Percentiles rank a stretch among this genome's conserved stretches.
These are phyloP conservation scores for Trichoderma koningiopsis DNA, from an alignment of 2,329 filamentous ascomycete species.

Conservation along the genomic window DNA sequence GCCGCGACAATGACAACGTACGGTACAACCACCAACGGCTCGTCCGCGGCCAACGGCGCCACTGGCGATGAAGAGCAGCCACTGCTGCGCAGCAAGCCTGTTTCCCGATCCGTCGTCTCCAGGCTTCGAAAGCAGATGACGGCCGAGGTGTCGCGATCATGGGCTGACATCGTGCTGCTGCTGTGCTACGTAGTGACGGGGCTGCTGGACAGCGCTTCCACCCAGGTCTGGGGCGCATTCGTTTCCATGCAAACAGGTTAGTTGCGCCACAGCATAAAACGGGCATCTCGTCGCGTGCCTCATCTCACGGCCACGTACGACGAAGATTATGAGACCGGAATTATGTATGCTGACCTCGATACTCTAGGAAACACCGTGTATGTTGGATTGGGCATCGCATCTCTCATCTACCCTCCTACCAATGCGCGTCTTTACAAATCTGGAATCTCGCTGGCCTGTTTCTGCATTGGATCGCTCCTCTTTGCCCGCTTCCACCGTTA, in stretches of 20 bases:
- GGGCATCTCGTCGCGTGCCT: neutral
- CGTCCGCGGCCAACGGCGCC: slow-evolving; percentile 27
- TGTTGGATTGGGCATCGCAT: slow-evolving; percentile 71
- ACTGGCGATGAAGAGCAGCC: slow-evolving; percentile 39
- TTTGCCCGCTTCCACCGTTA: slow-evolving; percentile 69
- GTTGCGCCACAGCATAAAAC: slow-evolving; percentile 29
- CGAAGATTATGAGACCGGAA: neutral
- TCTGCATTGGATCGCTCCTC: slow-evolving; percentile 71
- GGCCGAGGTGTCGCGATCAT: slow-evolving; percentile 58
- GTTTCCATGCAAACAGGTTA: slow-evolving; percentile 81
- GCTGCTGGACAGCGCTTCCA: slow-evolving; percentile 73
- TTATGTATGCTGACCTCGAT: neutral
- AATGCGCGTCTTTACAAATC: slow-evolving; percentile 56
- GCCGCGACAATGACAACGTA: slow-evolving; percentile 4
- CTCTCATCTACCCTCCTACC: slow-evolving; percentile 44
- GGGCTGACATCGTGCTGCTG: slow-evolving; percentile 70
- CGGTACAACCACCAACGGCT: slow-evolving; percentile 29
- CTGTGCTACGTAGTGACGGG: slow-evolving; percentile 77
- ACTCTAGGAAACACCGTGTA: slow-evolving; percentile 72
- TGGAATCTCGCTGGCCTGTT: slow-evolving; percentile 67
- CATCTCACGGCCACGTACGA: neutral
- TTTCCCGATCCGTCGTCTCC: slow-evolving; percentile 29
- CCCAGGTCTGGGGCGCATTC: slow-evolving; percentile 77
- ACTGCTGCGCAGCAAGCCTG: slow-evolving; percentile 36
- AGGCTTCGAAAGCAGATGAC: slow-evolving; percentile 41